These are phyloP conservation scores for Penicillium fimorum DNA, from an alignment of 495 filamentous ascomycete genomes.

Conservation along the genomic window DNA sequence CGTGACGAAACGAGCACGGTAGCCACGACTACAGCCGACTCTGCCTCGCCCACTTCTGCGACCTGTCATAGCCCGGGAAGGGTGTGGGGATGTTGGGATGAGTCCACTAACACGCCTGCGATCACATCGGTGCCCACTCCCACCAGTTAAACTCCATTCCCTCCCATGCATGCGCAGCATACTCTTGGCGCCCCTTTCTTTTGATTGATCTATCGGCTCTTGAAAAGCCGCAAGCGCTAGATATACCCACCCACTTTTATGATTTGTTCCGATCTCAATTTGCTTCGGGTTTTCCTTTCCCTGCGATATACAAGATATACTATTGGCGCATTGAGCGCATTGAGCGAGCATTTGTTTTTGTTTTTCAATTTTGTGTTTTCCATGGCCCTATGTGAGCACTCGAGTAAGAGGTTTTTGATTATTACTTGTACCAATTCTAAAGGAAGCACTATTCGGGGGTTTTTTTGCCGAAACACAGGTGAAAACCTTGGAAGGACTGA, in stretches of 20 bases:
- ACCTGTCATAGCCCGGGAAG: background rate
- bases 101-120: background rate
- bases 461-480: background rate
- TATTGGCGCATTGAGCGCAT: conserved; percentile 7
- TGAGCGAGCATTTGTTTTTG: conserved; percentile 1
- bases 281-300: background rate
- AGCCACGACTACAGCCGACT: background rate
- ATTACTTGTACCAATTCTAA: background rate
- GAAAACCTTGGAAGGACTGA: background rate
- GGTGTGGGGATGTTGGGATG: background rate
- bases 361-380: background rate
- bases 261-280: background rate
- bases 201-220: background rate
- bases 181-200: background rate
- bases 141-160: background rate
- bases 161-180: background rate
- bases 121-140: background rate
- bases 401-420: background rate
- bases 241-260: conserved; percentile 6
- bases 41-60: background rate
- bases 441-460: background rate
- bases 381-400: background rate
- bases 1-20: conserved; percentile 54
- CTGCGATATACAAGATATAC: conserved; percentile 7
- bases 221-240: background rate